phyloP scores from a whole-genome alignment of 2,329 filamentous ascomycete genomes.

The Furcasterigmium sp. region DNA sequence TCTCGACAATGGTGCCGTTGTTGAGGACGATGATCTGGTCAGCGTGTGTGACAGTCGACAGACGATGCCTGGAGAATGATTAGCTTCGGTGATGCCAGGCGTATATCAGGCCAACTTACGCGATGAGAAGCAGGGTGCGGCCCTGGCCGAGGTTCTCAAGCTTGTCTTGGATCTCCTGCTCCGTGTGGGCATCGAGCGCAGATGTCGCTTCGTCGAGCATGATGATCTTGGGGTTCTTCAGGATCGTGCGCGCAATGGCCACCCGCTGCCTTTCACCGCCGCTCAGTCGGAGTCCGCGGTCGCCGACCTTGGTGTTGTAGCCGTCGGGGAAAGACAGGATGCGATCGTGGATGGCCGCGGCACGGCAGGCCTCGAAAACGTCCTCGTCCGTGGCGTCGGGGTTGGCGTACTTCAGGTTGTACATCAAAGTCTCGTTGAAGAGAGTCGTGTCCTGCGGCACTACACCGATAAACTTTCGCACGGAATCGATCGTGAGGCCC shows the following conservation, averaged over 20 bases:
- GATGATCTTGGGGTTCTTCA: conserved; percentile 89
- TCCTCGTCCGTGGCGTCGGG: conserved; percentile 75
- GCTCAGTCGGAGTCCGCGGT: conserved; percentile 79
- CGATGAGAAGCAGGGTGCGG: conserved; percentile 91
- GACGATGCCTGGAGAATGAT: conserved; percentile 53
- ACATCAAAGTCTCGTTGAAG: conserved; percentile 94
- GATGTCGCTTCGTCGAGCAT: conserved; percentile 92
- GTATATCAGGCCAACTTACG: conserved; percentile 46
- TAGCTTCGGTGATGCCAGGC: conserved; percentile 11
- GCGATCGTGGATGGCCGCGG: conserved; percentile 88
- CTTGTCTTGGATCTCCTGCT: conserved; percentile 87
- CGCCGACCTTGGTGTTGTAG: conserved; percentile 86
- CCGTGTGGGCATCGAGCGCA: conserved; percentile 84
- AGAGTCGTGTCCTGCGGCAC: conserved; percentile 95
- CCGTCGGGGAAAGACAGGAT: conserved; percentile 84
- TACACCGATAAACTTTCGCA: conserved; percentile 86
- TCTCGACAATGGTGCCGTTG: conserved; percentile 70
- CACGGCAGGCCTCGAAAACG: conserved; percentile 74
- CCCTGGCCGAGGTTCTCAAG: conserved; percentile 76
- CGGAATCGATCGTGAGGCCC: conserved; percentile 87
- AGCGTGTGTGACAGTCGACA: conserved; percentile 81
- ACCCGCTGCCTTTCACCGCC: conserved; percentile 93
- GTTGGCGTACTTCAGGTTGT: conserved; percentile 88
- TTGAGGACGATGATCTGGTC: conserved; percentile 80
- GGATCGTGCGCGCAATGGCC: conserved; percentile 85